Evolutionary conservation across 179 eudicot species (phyloP), one percentile per base, ranked within the genome.

Genomic region (Corrigiola litoralis): DNA sequence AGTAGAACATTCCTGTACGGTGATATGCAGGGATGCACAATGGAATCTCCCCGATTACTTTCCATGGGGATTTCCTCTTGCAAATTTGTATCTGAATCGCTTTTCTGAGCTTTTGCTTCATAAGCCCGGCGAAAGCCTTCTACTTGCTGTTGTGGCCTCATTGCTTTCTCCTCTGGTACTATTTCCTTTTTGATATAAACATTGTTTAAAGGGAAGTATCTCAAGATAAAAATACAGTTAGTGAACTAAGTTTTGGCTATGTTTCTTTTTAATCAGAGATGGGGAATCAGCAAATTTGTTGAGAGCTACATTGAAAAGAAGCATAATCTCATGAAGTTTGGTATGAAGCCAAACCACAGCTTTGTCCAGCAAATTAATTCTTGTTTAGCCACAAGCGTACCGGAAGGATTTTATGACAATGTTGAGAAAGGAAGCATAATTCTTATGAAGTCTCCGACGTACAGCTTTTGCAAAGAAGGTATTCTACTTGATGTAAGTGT

Each of bases 111-210:
- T 86, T 3, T 20, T 71, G 36, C 60, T 86, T 33, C 90, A 86
- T 51, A 86, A 84, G 68, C 96, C 96, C 1, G 87, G 84, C 0
- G 81, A 86, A 67, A 81, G 86, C 8, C 60, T 72, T 51, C 48
- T 84, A 2, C 75, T 70, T 5, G 63, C 67, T 55, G 72, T 84
- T 32, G 29, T 76, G 1, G 85, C 96, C 21, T 54, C 83, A 2
- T 0, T 76, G 0, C 84, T 85, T 25, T 82, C 85, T 1, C 95
- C 95, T 18, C 6, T 84, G 79, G 94, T 82, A 78, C 17, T 29
- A 3, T 1, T 52, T 20, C 13, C 28, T 8, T 5, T n/a, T 12
- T 6, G 0, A 37, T 25, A 16, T 24, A 24, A 10, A 1, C 7
- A 16, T 29, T 14, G 18, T 8, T 17, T 20, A 16, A 5, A 31